Base-by-base conservation (phyloP, 1,139 yeast genomes). In the Pneumocystis murina region DNA sequence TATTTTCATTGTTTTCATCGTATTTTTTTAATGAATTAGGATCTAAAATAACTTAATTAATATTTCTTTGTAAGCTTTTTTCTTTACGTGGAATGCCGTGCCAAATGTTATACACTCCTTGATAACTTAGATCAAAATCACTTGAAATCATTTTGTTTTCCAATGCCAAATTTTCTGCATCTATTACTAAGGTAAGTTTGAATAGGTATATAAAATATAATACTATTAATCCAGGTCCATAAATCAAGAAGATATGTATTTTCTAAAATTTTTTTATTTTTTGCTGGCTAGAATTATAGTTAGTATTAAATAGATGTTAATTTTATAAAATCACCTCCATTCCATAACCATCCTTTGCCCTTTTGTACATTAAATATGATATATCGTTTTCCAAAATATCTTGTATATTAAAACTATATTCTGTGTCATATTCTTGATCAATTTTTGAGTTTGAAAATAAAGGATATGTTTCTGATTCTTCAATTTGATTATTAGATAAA, bases 71-170 rank as follows among this genome's bases (percentile, higher is more conserved):
- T 68, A 66, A 41, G 67, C 67, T 64, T 70, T 66, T 2, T 68
- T 62, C 57, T 68, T 63, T 36, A 68, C 63, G 54, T 67, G 64
- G 61, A 28, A 82, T 79, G 20, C 96, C 95, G 68, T 84, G 84
- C 97, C 97, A 92, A 55, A 91, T 84, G 16, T 96, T 96, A 43
- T 84, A 74, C 1, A 91, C 94, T 7, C 97, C 98, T 69, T 87
- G 86, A 72, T 82, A 90, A 1, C 95, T 94, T 55, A 92, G 79
- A 72, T 92, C 97, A 39, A 88, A 76, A 8, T 80, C 80, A 35
- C 83, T 84, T 0, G 85, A 80, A 0, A 82, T 76, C 88, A 87
- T 85, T 1, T 85, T 78, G 0, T 88, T 88, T 63, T 85, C 83
- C 39, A 80, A 82, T 20, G 54, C 33, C 2, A 60, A 60, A 10